These are phyloP conservation scores for Golubevia sp. DNA, from an alignment of 1,284 basidiomycete species.

Conservation along the genomic window DNA sequence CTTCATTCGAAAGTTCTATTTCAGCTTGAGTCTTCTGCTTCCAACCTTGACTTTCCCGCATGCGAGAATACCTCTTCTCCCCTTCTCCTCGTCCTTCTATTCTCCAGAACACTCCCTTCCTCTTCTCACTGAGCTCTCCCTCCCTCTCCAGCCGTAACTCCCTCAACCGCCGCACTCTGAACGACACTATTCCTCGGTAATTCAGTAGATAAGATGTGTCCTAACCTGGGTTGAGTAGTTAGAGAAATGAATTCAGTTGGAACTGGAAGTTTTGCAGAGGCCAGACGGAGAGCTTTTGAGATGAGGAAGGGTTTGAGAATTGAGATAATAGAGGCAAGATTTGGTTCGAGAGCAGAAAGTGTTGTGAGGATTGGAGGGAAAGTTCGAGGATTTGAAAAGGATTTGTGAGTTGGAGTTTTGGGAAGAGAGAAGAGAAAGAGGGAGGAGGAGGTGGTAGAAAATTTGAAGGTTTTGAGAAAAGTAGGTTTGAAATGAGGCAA, in stretches of 20 bases:
- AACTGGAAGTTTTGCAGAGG: conserved; percentile 86
- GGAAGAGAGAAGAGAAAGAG: neutral
- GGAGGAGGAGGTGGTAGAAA: conserved; percentile 4
- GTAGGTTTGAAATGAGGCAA: neutral
- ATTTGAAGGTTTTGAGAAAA: conserved; percentile 4
- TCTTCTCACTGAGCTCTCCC: no score
- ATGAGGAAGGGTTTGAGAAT: conserved; percentile 7
- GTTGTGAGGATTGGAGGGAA: neutral
- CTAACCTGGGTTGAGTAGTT: conserved; percentile 76
- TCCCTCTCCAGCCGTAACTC: no score
- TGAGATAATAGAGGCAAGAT: neutral
- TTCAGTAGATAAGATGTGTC: conserved; percentile 66
- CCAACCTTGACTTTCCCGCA: no score
- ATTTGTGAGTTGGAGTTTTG: no score
- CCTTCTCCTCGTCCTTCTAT: no score
- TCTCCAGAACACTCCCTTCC: no score
- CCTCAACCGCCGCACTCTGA: no score
- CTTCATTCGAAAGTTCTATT: no score
- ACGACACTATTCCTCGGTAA: no score
- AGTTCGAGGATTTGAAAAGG: neutral
- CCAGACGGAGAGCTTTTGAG: conserved; percentile 78
- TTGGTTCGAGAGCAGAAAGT: neutral
- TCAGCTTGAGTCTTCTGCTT: no score
- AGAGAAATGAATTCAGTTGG: conserved; percentile 84
- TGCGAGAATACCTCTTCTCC: no score